Evolutionary conservation across 768 basidiomycete species (phyloP), one percentile per base, ranked within the genome.

Genomic region (Gelatoporia subvermispora): DNA sequence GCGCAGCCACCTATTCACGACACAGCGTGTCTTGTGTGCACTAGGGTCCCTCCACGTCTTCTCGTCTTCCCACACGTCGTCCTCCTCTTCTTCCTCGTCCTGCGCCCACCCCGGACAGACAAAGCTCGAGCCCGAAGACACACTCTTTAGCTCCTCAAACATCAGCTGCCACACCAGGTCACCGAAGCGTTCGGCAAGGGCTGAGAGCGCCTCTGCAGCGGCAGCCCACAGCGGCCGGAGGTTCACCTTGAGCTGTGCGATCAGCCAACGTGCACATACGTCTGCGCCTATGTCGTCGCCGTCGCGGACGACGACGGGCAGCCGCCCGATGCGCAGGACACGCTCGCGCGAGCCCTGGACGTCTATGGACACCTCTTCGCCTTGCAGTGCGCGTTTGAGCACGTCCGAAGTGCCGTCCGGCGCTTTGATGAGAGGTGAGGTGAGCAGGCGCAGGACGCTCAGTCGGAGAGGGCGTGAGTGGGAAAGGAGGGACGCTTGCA

Each of bases 231-330:
- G 61, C 0, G 96, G 96, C 23, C 90, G 79, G 39, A 98, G 69
- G 62, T 93, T 95, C 51, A 97, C 87, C 69, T 98, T 97, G 45
- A 97, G 73, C 63, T 96, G 94, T 5, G 88, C 90, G 23, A 85
- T 76, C 18, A 93, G 63, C 87, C 91, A 93, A 36, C 83, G 66
- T 5, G 75, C 69, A 49, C 79, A 82, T 4, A 90, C 59, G 49
- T 88, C 84, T 1, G 82, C 81, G 16, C 78, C 78, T 35, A 73
- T 59, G 35, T 72, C 70, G 41, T 83, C 80, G 2, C 73, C 80
- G 9, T 76, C 75, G 39, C 67, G 70, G 39, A 88, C 74, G 4
- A 78, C 73, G 51, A 81, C 77, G 1, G 77, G 82, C 2, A 94
- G 75, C 44, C 86, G 77, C 3, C 81, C 79, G 8, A 95, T 88